phyloP scores from a whole-genome alignment of 176 grass and related monocot genomes.

The Lolium multiflorum region DNA sequence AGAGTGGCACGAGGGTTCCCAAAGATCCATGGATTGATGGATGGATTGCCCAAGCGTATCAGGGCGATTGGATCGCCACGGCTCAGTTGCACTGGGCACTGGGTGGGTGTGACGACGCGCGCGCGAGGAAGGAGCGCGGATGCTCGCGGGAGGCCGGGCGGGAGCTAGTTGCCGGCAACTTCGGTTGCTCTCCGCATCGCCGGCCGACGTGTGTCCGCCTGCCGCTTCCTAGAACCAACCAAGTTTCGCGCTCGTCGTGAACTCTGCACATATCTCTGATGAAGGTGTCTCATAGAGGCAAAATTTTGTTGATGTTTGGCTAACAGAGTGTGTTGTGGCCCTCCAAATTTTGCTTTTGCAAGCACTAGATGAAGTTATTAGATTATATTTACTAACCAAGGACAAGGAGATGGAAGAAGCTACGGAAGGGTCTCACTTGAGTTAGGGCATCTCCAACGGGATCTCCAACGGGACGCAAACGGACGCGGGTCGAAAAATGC shows the following conservation, averaged over 20 bases:
- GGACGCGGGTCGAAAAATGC: no score
- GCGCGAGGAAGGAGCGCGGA: constrained; percentile 22
- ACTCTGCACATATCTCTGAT: background rate
- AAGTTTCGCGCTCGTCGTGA: background rate
- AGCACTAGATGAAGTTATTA: no score
- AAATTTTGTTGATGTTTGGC: no score
- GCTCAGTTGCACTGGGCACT: background rate
- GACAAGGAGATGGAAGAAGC: no score
- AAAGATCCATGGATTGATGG: background rate
- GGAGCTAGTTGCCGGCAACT: background rate
- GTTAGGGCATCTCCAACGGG: no score
- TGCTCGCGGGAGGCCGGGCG: background rate
- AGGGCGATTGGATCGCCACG: constrained; percentile 10
- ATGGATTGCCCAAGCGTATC: constrained; percentile 28
- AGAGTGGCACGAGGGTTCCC: no score
- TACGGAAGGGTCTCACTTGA: no score
- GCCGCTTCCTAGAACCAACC: background rate
- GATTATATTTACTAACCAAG: no score
- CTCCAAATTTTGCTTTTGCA: no score
- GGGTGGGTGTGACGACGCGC: constrained; percentile 17
- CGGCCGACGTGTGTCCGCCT: constrained; percentile 41
- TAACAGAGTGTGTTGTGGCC: no score
- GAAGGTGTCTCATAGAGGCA: no score
- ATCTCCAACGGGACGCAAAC: no score
- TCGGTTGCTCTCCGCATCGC: background rate